Evolutionary conservation across 331 rosid genomes (phyloP).

Genomic region (Spiraea crenata): DNA sequence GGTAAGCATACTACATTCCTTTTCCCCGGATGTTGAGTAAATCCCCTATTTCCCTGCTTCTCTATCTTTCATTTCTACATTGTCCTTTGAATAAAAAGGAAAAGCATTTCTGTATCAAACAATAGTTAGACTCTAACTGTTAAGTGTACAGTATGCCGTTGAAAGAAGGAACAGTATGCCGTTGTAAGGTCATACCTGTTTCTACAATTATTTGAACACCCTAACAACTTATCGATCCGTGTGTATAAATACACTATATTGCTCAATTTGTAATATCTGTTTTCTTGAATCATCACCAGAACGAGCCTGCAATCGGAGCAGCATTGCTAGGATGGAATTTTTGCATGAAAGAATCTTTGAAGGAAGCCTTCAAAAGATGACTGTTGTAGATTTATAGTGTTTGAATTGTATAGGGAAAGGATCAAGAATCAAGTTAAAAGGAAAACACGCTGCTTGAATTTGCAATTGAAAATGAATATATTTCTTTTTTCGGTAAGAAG

Average conservation of each 20-base stretch:
- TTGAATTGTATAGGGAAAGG: constrained; percentile 27
- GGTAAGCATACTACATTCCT: constrained; percentile 41
- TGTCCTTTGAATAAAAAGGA: not conserved
- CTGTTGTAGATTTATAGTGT: constrained; percentile 9
- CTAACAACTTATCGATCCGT: not conserved
- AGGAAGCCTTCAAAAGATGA: constrained; percentile 42
- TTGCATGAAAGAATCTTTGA: constrained; percentile 59
- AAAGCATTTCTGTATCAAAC: not conserved
- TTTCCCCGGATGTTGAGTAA: not conserved
- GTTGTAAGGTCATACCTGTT: not conserved
- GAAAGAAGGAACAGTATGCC: not conserved
- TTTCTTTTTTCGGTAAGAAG: not conserved
- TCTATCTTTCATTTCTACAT: not conserved
- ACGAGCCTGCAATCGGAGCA: constrained; percentile 98
- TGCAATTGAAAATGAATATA: not conserved
- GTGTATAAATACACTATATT: not conserved
- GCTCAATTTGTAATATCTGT: constrained; percentile 3
- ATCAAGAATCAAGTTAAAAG: constrained; percentile 9
- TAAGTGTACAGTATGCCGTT: not conserved
- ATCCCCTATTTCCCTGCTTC: not conserved
- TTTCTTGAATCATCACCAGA: constrained; percentile 46
- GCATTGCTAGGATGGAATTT: constrained; percentile 93
- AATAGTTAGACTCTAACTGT: not conserved
- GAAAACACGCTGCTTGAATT: constrained; percentile 13
- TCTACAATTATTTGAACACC: not conserved